These are phyloP conservation scores for Clitocybe nebularis DNA, from an alignment of 1,284 basidiomycete genomes.

Conservation along the genomic window DNA sequence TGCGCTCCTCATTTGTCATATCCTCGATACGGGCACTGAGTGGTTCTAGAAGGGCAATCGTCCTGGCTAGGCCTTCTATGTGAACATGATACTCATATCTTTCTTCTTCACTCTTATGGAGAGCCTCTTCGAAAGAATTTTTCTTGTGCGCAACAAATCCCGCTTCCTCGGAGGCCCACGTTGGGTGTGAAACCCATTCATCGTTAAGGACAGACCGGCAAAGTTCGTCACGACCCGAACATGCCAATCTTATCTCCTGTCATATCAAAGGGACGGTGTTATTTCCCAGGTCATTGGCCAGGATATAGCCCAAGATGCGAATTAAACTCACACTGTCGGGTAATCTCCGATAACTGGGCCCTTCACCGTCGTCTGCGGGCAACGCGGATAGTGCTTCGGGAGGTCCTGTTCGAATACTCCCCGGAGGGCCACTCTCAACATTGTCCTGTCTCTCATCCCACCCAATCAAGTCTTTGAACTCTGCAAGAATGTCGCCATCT, in stretches of 20 bases:
- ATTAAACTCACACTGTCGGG: constrained; percentile 76
- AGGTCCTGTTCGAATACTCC: constrained; percentile 67
- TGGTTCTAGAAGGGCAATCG: constrained; percentile 91
- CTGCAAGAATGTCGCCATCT: constrained; percentile 74
- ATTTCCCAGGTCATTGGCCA: not conserved
- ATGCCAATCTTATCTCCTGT: constrained; percentile 86
- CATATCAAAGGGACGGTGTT: constrained; percentile 11
- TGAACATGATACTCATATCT: constrained; percentile 98
- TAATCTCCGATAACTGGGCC: constrained; percentile 89
- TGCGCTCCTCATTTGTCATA: constrained; percentile 88
- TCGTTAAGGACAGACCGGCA: constrained; percentile 97
- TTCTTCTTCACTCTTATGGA: constrained; percentile 97
- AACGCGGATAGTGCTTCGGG: constrained; percentile 66
- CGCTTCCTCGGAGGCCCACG: constrained; percentile 95
- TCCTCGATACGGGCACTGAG: constrained; percentile 83
- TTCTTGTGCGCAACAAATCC: constrained; percentile 96
- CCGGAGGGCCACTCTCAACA: constrained; percentile 72
- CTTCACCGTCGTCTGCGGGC: constrained; percentile 70
- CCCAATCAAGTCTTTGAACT: constrained; percentile 87
- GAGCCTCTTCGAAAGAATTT: constrained; percentile 93
- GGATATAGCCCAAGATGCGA: constrained; percentile 9
- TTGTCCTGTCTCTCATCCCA: constrained; percentile 69
- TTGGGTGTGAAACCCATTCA: constrained; percentile 95
- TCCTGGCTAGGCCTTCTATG: constrained; percentile 88
- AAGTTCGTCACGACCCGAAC: constrained; percentile 92